Conservation (phyloP, 805 yeast genomes). For the Candida silvatica region DNA sequence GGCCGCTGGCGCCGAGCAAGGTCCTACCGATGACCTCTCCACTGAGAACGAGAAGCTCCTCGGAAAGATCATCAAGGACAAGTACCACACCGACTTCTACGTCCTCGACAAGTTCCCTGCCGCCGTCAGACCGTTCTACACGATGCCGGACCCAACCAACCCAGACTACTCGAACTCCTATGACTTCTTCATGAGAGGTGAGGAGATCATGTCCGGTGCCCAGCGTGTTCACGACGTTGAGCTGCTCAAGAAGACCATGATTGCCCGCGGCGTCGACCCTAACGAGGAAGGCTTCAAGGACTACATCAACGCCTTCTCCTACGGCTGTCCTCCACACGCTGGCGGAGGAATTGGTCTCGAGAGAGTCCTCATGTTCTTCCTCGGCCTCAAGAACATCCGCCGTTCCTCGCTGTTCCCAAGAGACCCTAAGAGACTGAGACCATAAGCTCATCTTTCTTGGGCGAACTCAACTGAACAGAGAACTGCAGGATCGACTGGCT, state of each 20-base stretch:
- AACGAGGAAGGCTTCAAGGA: constrained; percentile 76
- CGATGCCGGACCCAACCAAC: constrained; percentile 96
- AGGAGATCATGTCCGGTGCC: constrained; percentile 98
- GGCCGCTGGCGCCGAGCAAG: constrained; percentile 80
- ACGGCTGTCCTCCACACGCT: constrained; percentile 98
- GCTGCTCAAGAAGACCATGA: constrained; percentile 74
- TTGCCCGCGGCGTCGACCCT: constrained; percentile 75
- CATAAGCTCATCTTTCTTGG: constrained; percentile 38
- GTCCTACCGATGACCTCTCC: constrained; percentile 79
- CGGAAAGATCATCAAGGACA: constrained; percentile 86
- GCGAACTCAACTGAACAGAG: too few species aligned
- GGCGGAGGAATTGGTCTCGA: constrained; percentile 99
- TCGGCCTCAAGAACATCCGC: constrained; percentile 94
- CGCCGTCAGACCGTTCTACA: constrained; percentile 95
- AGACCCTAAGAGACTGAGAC: constrained; percentile 91
- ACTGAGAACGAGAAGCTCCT: constrained; percentile 93
- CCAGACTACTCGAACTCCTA: constrained; percentile 93
- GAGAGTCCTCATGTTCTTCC: constrained; percentile 97
- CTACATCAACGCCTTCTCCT: constrained; percentile 85
- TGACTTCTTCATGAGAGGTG: constrained; percentile 99
- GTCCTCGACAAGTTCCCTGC: constrained; percentile 97
- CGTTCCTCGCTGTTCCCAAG: constrained; percentile 99
- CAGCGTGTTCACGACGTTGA: constrained; percentile 97
- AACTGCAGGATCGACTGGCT: too few species aligned
- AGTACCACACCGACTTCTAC: constrained; percentile 96